A percentile compares a stretch with the other conserved stretches of the same genome.
Evolutionary conservation across 805 yeast genomes (phyloP).

Genomic region (Candida tammaniensis): DNA sequence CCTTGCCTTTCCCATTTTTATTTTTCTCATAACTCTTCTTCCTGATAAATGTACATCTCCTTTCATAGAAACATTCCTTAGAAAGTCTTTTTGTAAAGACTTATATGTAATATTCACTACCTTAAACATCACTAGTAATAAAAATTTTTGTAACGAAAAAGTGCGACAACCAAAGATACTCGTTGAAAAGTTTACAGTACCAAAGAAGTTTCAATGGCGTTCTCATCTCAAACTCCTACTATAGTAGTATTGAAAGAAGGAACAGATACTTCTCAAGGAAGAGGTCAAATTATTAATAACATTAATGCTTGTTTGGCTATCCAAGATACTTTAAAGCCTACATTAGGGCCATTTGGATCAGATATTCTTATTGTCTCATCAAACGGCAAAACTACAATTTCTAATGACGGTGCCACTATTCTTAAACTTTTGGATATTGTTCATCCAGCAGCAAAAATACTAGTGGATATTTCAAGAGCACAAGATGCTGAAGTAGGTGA

Average conservation of each 20-base stretch:
- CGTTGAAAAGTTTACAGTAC: slow-evolving; percentile 7
- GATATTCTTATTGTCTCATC: slow-evolving; percentile 87
- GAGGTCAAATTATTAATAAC: slow-evolving; percentile 91
- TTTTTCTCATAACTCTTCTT: slow-evolving; percentile 65
- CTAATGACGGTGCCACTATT: slow-evolving; percentile 98
- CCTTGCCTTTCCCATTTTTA: slow-evolving; percentile 79
- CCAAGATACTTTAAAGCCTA: slow-evolving; percentile 91
- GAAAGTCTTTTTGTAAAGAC: slow-evolving; percentile 5
- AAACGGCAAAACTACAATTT: slow-evolving; percentile 86
- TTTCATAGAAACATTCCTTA: slow-evolving; percentile 18
- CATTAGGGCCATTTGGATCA: slow-evolving; percentile 96
- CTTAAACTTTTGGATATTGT: slow-evolving; percentile 88
- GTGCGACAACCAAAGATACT: slow-evolving; percentile 9
- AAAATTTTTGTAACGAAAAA: slow-evolving; percentile 8
- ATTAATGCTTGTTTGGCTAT: slow-evolving; percentile 97
- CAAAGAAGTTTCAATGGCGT: slow-evolving; percentile 55
- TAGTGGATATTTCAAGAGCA: slow-evolving; percentile 91
- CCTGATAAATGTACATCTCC: slow-evolving; percentile 43
- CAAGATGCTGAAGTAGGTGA: slow-evolving; percentile 99
- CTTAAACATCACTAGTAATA: slow-evolving; percentile 7
- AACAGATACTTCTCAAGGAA: slow-evolving; percentile 94
- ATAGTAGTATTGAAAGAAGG: slow-evolving; percentile 97
- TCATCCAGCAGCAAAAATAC: slow-evolving; percentile 96
- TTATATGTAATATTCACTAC: neutral
- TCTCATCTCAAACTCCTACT: slow-evolving; percentile 95